A percentile compares a stretch with the other conserved stretches of the same genome.
phyloP scores from a whole-genome alignment of 2,329 filamentous ascomycete species.

The Phialemonium atrogriseum region DNA sequence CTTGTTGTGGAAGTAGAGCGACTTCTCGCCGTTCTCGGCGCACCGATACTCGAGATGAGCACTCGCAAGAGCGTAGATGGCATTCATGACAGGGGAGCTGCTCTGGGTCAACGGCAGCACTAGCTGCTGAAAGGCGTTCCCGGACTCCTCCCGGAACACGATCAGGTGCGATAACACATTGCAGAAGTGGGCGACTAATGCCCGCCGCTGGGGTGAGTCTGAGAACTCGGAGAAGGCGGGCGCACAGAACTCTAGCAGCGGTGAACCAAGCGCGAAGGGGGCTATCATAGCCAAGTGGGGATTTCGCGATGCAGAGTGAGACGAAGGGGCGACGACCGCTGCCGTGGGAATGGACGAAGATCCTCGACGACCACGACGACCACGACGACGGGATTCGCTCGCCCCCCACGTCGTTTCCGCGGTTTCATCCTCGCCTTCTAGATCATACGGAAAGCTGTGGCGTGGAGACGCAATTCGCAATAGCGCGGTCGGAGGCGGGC shows the following conservation, averaged over 20 bases:
- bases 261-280: constrained; percentile 27
- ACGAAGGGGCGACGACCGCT: constrained; percentile 19
- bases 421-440: too few relatives aligned
- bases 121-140: constrained; percentile 55
- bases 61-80: constrained; percentile 74
- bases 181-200: constrained; percentile 54
- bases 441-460: too few relatives aligned
- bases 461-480: too few relatives aligned
- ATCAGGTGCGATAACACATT: constrained; percentile 58
- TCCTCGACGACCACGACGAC: constrained; percentile 1
- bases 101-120: constrained; percentile 50
- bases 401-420: too few relatives aligned
- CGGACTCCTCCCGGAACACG: constrained; percentile 53
- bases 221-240: constrained; percentile 52
- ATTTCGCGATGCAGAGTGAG: too few relatives aligned
- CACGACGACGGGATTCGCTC: too few relatives aligned
- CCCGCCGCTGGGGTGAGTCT: constrained; percentile 42
- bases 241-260: constrained; percentile 40
- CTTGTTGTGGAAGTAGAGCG: constrained; percentile 50
- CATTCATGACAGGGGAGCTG: constrained; percentile 62
- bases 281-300: constrained; percentile 33
- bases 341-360: constrained; percentile 4
- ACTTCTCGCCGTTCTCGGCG: constrained; percentile 43
- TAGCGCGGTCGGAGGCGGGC: not conserved
- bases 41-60: constrained; percentile 70